phyloP scores from a whole-genome alignment of 2,329 filamentous ascomycete species.

The Magnaporthales sp. region DNA sequence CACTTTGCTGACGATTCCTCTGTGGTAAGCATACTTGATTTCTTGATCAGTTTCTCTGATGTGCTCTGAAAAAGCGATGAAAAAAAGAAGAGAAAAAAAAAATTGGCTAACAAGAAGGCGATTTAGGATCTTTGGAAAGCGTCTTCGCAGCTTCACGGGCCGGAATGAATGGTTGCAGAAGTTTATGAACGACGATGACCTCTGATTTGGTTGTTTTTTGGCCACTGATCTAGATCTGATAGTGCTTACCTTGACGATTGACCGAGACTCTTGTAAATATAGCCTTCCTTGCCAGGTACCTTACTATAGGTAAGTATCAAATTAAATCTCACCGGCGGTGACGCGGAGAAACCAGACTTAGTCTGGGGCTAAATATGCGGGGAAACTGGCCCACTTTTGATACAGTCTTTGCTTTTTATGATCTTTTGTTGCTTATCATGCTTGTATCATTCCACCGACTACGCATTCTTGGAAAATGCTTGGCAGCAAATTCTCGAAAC shows the following conservation, averaged over 20 bases:
- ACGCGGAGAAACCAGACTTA: background rate
- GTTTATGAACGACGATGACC: conserved; percentile 19
- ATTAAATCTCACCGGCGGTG: background rate
- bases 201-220: background rate
- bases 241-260: background rate
- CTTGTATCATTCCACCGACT: background rate
- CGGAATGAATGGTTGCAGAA: conserved; percentile 25
- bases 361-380: background rate
- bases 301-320: background rate
- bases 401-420: background rate
- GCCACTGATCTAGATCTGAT: background rate
- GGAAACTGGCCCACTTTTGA: background rate
- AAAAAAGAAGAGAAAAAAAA: too few relatives aligned
- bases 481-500: background rate
- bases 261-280: background rate
- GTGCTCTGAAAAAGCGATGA: too few relatives aligned
- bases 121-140: conserved; percentile 36
- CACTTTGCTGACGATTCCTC: conserved; percentile 33
- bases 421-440: background rate
- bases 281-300: background rate
- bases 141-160: conserved; percentile 30
- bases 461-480: background rate
- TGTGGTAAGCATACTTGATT: conserved; percentile 23
- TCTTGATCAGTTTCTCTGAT: background rate
- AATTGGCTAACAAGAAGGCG: background rate